Conservation (phyloP, 495 filamentous ascomycete species). For the Daldinia bambusicola region DNA sequence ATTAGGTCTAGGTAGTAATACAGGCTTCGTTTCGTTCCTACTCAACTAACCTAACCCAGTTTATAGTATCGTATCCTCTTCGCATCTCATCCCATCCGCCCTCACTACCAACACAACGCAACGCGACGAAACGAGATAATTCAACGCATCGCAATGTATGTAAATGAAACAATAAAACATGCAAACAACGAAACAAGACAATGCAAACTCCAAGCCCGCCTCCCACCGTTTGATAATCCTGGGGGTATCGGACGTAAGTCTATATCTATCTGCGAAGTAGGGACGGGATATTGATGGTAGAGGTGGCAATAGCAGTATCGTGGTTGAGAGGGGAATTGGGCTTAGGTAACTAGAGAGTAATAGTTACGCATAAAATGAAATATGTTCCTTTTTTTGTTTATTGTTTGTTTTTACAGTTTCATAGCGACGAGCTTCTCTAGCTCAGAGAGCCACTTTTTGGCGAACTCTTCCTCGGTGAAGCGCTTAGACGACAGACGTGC, state of each 20-base stretch:
- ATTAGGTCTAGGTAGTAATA: background rate
- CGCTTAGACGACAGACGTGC: conserved; percentile 79
- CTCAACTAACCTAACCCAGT: background rate
- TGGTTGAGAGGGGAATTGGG: conserved; percentile 4
- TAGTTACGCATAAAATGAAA: background rate
- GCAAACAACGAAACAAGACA: conserved; percentile 10
- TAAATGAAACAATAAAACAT: background rate
- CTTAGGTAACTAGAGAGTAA: background rate
- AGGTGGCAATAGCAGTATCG: background rate
- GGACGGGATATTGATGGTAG: conserved; percentile 10
- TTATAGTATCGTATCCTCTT: background rate
- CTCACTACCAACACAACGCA: background rate
- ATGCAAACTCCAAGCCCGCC: conserved; percentile 29
- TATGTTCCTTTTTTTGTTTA: no score
- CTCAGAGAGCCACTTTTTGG: conserved; percentile 74
- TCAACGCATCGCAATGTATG: background rate
- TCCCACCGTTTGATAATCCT: conserved; percentile 27
- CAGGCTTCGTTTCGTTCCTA: background rate
- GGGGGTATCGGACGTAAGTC: conserved; percentile 39
- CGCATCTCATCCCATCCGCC: background rate
- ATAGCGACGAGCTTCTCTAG: conserved; percentile 73
- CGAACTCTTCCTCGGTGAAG: conserved; percentile 91
- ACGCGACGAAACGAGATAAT: background rate
- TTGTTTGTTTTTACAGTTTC: conserved; percentile 35
- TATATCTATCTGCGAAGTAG: conserved; percentile 30